Evolutionary conservation across 1,139 yeast species (phyloP).

Genomic region (Wickerhamomyces sp.): DNA sequence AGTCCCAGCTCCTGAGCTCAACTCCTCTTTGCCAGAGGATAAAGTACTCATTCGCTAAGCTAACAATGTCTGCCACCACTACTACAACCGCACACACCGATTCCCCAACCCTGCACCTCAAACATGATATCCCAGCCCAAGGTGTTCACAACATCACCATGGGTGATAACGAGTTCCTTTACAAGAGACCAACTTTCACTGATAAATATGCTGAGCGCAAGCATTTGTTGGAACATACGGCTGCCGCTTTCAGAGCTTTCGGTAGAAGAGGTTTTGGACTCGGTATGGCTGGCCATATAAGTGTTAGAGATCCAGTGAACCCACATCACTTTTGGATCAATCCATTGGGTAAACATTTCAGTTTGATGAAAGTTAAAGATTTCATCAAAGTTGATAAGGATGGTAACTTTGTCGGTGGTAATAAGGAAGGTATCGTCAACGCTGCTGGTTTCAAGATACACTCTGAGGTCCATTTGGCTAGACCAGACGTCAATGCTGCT

Average conservation of each 20-base stretch:
- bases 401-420: constrained; percentile 68
- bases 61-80: neutral
- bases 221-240: constrained; percentile 71
- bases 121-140: constrained; percentile 8
- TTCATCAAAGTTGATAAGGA: constrained; percentile 72
- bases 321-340: constrained; percentile 75
- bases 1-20: too few relatives aligned
- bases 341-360: constrained; percentile 71
- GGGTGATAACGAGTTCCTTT: constrained; percentile 19
- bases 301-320: constrained; percentile 72
- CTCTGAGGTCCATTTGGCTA: constrained; percentile 66
- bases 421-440: constrained; percentile 57
- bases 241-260: constrained; percentile 75
- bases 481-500: constrained; percentile 79
- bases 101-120: constrained; percentile 11
- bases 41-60: too few relatives aligned
- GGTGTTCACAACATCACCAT: constrained; percentile 21
- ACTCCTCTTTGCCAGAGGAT: too few relatives aligned
- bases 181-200: constrained; percentile 45
- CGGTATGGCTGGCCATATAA: constrained; percentile 79
- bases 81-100: constrained; percentile 8
- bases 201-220: constrained; percentile 48
- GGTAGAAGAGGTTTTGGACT: constrained; percentile 71
- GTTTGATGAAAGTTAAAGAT: constrained; percentile 62
- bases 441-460: constrained; percentile 82